These are phyloP conservation scores for Picochlorum sp. DNA, from an alignment of 139 green algal genomes.

Conservation along the genomic window DNA sequence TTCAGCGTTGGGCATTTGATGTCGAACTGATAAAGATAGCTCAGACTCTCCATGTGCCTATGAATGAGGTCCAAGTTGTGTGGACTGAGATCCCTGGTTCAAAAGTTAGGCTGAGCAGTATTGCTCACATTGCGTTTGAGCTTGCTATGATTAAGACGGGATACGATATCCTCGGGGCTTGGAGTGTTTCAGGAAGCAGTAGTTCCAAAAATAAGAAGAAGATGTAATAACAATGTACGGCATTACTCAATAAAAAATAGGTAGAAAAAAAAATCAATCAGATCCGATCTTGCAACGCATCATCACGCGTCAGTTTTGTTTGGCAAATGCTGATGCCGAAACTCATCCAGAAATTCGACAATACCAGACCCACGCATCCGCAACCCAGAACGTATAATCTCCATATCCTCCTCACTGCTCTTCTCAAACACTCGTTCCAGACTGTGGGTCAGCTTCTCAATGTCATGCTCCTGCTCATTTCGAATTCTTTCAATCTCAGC, in stretches of 20 bases:
- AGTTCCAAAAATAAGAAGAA: not conserved
- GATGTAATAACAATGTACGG: no score
- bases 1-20: slow-evolving; percentile 97
- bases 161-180: slow-evolving; percentile 29
- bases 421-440: not conserved
- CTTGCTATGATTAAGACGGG: slow-evolving; percentile 50
- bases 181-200: slow-evolving; percentile 10
- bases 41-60: slow-evolving; percentile 51
- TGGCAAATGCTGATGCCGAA: no score
- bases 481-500: not conserved
- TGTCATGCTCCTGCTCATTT: not conserved
- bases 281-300: not conserved
- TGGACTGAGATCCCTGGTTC: slow-evolving; percentile 96
- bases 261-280: not conserved
- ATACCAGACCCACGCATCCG: slow-evolving; percentile 4
- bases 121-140: slow-evolving; percentile 89
- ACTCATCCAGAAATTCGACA: slow-evolving; percentile 7
- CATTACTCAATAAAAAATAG: not conserved
- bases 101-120: slow-evolving; percentile 78
- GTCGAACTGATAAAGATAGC: slow-evolving; percentile 90
- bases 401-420: not conserved
- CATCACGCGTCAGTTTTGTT: not conserved
- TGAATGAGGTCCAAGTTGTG: slow-evolving; percentile 58
- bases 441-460: not conserved
- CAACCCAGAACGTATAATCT: not conserved